These are phyloP conservation scores for Neoscytalidium dimidiatum DNA, from an alignment of 2,329 filamentous ascomycete species.

Conservation along the genomic window DNA sequence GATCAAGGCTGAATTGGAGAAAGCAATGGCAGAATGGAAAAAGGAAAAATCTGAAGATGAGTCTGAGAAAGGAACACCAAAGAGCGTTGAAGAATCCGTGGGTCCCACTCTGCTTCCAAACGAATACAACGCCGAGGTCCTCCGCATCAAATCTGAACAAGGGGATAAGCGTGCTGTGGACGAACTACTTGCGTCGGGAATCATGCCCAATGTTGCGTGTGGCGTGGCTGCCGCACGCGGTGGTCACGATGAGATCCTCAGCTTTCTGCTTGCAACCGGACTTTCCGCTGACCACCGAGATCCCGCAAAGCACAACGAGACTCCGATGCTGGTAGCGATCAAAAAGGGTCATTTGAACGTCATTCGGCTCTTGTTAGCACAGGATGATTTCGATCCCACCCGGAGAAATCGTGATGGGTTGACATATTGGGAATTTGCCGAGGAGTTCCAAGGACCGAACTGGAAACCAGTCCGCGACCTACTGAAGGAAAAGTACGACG, in stretches of 20 bases:
- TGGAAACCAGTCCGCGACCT: conserved; percentile 88
- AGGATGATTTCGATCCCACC: conserved; percentile 80
- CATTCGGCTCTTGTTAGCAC: conserved; percentile 75
- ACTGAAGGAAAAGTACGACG: conserved; percentile 74
- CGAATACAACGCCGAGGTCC: conserved; percentile 50
- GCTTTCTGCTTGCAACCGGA: conserved; percentile 61
- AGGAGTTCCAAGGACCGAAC: conserved; percentile 77
- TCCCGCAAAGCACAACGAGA: conserved; percentile 80
- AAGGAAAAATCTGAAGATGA: conserved; percentile 51
- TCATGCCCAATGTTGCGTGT: conserved; percentile 74
- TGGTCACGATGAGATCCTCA: conserved; percentile 84
- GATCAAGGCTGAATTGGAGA: conserved; percentile 73
- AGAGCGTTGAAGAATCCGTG: conserved; percentile 17
- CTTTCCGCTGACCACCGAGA: conserved; percentile 52
- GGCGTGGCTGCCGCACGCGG: conserved; percentile 90
- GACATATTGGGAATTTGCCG: conserved; percentile 85
- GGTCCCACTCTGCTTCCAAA: conserved; percentile 47
- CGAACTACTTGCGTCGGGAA: conserved; percentile 50
- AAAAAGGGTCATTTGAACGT: conserved; percentile 85
- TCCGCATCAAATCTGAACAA: conserved; percentile 50
- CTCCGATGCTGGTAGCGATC: conserved; percentile 92
- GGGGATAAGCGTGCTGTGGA: conserved; percentile 52
- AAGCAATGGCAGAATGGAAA: conserved; percentile 51
- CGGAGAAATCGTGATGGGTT: conserved; percentile 70
- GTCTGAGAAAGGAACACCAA: conserved; percentile 24